Percentiles rank a stretch among this genome's conserved stretches.
These are phyloP conservation scores for Syzygium aqueum DNA, from an alignment of 345 rosid species.

Conservation along the genomic window DNA sequence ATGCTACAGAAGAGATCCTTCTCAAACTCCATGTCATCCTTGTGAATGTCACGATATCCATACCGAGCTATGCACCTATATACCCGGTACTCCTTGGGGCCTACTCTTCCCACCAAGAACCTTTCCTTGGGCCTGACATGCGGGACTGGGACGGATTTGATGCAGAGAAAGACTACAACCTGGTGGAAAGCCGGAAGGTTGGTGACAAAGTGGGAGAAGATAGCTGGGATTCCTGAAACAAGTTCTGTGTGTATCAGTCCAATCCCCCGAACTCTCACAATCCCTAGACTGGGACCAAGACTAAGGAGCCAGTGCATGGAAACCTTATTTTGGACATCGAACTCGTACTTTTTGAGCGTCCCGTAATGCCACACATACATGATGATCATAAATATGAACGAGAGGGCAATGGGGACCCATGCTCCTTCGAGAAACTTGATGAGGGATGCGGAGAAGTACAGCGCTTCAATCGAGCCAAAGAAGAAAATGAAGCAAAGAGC, in stretches of 20 bases:
- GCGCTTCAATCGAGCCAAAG: constrained; percentile 80
- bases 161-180: constrained; percentile 83
- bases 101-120: constrained; percentile 81
- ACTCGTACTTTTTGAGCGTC: constrained; percentile 73
- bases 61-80: constrained; percentile 92
- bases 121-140: constrained; percentile 85
- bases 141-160: constrained; percentile 92
- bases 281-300: constrained; percentile 74
- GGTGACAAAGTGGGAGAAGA: constrained; percentile 95
- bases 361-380: constrained; percentile 98
- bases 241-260: constrained; percentile 93
- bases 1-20: constrained; percentile 75
- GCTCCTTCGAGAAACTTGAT: constrained; percentile 96
- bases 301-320: constrained; percentile 83
- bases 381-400: constrained; percentile 56
- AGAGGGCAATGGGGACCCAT: constrained; percentile 86
- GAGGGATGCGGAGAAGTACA: constrained; percentile 96
- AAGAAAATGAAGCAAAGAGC: constrained; percentile 66
- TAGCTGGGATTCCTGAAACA: constrained; percentile 89
- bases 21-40: constrained; percentile 81
- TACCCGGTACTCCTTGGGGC: constrained; percentile 73
- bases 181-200: constrained; percentile 99
- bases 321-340: constrained; percentile 90
- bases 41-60: constrained; percentile 86
- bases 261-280: constrained; percentile 79